phyloP scores from a whole-genome alignment of 2,329 filamentous ascomycete genomes.

The Graphilbum ipis-grandicollis region DNA sequence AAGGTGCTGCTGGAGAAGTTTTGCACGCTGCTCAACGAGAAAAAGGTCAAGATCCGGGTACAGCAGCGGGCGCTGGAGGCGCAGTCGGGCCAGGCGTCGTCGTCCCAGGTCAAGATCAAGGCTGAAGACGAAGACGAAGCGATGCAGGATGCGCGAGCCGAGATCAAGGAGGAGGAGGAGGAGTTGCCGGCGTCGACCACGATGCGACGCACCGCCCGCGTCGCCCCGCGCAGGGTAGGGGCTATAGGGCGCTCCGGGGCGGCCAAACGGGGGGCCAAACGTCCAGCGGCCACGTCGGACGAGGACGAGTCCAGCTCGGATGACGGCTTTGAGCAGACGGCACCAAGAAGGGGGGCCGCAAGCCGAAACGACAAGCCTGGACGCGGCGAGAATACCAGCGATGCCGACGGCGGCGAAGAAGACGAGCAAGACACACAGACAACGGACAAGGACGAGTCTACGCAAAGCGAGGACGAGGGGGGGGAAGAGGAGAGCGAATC shows the following conservation, averaged over 20 bases:
- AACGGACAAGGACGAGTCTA: conserved; percentile 22
- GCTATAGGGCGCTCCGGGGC: too few relatives aligned
- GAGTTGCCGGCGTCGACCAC: neutral
- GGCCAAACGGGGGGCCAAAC: conserved; percentile 12
- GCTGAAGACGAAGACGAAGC: neutral
- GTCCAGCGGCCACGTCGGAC: conserved; percentile 18
- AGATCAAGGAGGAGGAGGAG: conserved; percentile 5
- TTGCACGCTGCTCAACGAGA: conserved; percentile 53
- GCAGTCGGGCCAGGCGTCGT: conserved; percentile 15
- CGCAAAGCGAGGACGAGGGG: conserved; percentile 20
- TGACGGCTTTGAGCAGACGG: conserved; percentile 25
- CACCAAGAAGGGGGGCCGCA: too few relatives aligned
- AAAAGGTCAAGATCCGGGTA: conserved; percentile 63
- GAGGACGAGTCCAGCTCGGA: conserved; percentile 22
- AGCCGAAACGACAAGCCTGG: too few relatives aligned
- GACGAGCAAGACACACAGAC: conserved; percentile 10
- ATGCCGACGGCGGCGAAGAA: neutral
- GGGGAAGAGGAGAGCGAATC: neutral
- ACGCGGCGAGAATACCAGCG: neutral
- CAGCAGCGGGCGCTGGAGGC: conserved; percentile 43
- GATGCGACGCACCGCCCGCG: too few relatives aligned
- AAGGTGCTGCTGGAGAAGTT: conserved; percentile 51
- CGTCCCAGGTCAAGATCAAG: neutral
- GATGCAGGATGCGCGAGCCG: neutral
- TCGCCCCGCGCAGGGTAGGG: neutral